Percentiles rank a stretch among this genome's conserved stretches.
Conservation (phyloP, 176 grass and related monocot genomes). For the Alloteropsis semialata region DNA sequence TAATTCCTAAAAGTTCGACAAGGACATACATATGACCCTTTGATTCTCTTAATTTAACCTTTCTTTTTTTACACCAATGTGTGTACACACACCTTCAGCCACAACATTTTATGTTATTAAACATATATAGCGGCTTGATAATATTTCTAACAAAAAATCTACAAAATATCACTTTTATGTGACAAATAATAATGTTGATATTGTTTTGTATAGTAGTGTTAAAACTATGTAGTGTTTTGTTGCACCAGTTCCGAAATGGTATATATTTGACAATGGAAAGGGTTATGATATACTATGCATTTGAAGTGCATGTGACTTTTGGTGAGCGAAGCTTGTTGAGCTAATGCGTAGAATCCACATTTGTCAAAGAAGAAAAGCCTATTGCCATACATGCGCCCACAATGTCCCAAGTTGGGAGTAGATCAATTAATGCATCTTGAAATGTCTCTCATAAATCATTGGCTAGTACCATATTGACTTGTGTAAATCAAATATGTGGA, state of each 20-base stretch:
- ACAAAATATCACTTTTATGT: not conserved
- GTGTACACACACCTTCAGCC: not conserved
- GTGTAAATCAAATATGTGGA: too few species aligned
- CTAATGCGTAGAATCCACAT: conserved; percentile 21
- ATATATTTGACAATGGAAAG: not conserved
- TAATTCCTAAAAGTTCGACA: conserved; percentile 12
- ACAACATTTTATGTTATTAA: not conserved
- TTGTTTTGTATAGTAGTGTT: too few species aligned
- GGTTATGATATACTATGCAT: not conserved
- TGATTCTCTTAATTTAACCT: not conserved
- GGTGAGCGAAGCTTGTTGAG: not conserved
- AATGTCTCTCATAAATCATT: not conserved
- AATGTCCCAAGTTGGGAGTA: not conserved
- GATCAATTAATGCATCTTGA: not conserved
- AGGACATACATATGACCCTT: not conserved
- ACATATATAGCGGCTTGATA: not conserved
- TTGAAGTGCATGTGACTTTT: not conserved
- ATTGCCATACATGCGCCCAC: conserved; percentile 20
- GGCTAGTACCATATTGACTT: too few species aligned
- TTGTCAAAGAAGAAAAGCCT: conserved; percentile 34
- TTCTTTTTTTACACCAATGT: not conserved
- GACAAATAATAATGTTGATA: not conserved
- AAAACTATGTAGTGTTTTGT: too few species aligned
- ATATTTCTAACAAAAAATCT: not conserved
- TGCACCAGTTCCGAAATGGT: not conserved